A percentile compares a stretch with the other conserved stretches of the same genome.
phyloP scores from a whole-genome alignment of 176 grass and related monocot genomes.

The Lolium rigidum region DNA sequence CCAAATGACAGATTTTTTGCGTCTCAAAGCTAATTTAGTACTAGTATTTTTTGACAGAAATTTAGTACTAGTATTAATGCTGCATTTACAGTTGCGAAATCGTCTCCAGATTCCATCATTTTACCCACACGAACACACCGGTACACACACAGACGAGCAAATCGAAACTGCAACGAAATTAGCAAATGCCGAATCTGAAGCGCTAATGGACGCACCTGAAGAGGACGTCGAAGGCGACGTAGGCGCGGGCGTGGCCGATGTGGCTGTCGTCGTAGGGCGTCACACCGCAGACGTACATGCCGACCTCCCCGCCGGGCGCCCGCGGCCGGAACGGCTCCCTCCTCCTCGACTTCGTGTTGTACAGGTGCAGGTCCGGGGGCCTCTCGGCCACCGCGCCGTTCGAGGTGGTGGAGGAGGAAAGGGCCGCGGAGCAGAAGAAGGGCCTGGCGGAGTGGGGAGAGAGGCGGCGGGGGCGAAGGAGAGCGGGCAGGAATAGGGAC shows the following conservation, averaged over 20 bases:
- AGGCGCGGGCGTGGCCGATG: slow-evolving; percentile 89
- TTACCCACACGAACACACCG: not conserved
- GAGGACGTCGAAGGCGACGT: slow-evolving; percentile 90
- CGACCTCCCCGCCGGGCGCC: slow-evolving; percentile 59
- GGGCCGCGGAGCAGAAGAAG: slow-evolving; percentile 15
- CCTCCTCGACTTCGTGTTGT: slow-evolving; percentile 74
- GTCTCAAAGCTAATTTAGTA: not conserved
- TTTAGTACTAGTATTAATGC: not conserved
- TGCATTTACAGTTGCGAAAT: not conserved
- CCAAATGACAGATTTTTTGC: not conserved
- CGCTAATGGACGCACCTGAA: slow-evolving; percentile 56
- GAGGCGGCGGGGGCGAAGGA: slow-evolving; percentile 4
- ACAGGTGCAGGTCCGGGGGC: slow-evolving; percentile 62
- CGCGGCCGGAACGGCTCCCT: slow-evolving; percentile 74
- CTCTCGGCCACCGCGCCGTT: slow-evolving; percentile 34
- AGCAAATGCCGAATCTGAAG: no score
- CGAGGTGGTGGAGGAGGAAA: slow-evolving; percentile 18
- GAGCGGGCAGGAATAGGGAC: slow-evolving; percentile 1
- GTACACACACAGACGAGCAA: not conserved
- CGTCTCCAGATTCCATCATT: not conserved
- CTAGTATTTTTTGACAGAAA: not conserved
- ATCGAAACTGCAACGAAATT: not conserved
- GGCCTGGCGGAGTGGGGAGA: slow-evolving; percentile 29
- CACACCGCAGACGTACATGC: slow-evolving; percentile 99
- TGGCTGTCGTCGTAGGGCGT: slow-evolving; percentile 95